These are phyloP conservation scores for Fusarium setosum DNA, from an alignment of 2,329 filamentous ascomycete species.

Conservation along the genomic window DNA sequence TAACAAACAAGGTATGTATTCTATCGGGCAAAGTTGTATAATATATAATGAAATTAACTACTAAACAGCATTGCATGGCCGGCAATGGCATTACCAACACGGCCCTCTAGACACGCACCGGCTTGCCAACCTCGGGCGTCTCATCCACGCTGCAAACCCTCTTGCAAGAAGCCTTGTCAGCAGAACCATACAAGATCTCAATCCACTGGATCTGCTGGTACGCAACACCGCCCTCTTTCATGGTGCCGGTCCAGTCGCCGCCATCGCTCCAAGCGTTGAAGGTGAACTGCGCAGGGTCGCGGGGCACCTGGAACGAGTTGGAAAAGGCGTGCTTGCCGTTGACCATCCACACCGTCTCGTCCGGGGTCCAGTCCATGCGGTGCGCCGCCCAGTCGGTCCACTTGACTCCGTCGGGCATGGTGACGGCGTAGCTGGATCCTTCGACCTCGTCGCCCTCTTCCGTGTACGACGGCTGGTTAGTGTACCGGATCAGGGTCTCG, in stretches of 20 bases:
- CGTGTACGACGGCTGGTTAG: conserved; percentile 67
- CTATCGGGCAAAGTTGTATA: too few species aligned
- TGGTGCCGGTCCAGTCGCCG: conserved; percentile 66
- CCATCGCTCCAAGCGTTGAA: conserved; percentile 72
- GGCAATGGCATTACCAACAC: neutral
- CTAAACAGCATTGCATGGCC: neutral
- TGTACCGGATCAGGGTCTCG: conserved; percentile 60
- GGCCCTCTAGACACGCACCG: conserved; percentile 44
- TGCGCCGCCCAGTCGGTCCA: conserved; percentile 68
- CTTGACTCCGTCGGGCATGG: conserved; percentile 52
- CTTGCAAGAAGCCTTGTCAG: conserved; percentile 32
- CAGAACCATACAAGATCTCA: conserved; percentile 63
- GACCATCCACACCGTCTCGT: conserved; percentile 65
- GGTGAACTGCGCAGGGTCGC: conserved; percentile 60
- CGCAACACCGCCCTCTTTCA: conserved; percentile 60
- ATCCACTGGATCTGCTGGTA: conserved; percentile 71
- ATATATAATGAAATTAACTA: neutral
- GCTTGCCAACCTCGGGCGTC: conserved; percentile 50
- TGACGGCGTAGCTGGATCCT: conserved; percentile 57
- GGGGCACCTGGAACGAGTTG: conserved; percentile 65
- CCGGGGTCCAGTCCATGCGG: conserved; percentile 68
- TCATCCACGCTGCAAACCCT: conserved; percentile 39
- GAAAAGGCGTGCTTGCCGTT: conserved; percentile 59
- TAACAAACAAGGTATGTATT: too few species aligned
- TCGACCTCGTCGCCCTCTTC: conserved; percentile 56